phyloP scores from a whole-genome alignment of 148 eudicot species.

The Talinum fruticosum region DNA sequence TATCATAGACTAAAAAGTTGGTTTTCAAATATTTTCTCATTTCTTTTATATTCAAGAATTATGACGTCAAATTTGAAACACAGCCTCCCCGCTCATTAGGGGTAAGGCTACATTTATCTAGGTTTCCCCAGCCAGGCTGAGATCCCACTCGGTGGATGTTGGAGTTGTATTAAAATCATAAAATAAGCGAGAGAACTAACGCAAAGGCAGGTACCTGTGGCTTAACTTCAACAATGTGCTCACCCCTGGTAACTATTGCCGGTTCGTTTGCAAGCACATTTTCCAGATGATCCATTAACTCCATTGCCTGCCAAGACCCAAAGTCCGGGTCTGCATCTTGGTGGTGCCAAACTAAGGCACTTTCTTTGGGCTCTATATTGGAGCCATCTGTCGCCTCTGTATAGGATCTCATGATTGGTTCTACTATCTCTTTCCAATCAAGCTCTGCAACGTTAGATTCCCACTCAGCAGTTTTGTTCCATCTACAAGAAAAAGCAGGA shows the following conservation, averaged over 20 bases:
- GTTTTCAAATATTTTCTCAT: not conserved
- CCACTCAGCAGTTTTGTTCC: conserved; percentile 57
- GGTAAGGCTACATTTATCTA: too few relatives aligned
- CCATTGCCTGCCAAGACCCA: conserved; percentile 85
- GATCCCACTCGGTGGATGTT: not conserved
- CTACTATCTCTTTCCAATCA: conserved; percentile 82
- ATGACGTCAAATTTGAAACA: too few relatives aligned
- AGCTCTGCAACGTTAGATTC: conserved; percentile 47
- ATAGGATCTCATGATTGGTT: conserved; percentile 67
- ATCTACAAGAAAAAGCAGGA: conserved; percentile 37
- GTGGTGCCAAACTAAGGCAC: conserved; percentile 85
- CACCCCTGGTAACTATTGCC: conserved; percentile 63
- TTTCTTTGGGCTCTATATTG: conserved; percentile 65
- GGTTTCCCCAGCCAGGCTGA: too few relatives aligned
- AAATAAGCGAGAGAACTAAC: not conserved
- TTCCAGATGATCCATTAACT: conserved; percentile 72
- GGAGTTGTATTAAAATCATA: not conserved
- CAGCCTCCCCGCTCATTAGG: not conserved
- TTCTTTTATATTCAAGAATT: not conserved
- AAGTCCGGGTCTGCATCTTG: conserved; percentile 84
- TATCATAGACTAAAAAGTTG: not conserved
- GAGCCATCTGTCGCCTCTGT: conserved; percentile 89
- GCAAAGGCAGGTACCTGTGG: conserved; percentile 54
- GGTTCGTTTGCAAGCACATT: conserved; percentile 85
- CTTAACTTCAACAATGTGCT: conserved; percentile 76